Evolutionary conservation across 495 filamentous ascomycete species (phyloP).

Genomic region (Barbatosphaeria neglecta): DNA sequence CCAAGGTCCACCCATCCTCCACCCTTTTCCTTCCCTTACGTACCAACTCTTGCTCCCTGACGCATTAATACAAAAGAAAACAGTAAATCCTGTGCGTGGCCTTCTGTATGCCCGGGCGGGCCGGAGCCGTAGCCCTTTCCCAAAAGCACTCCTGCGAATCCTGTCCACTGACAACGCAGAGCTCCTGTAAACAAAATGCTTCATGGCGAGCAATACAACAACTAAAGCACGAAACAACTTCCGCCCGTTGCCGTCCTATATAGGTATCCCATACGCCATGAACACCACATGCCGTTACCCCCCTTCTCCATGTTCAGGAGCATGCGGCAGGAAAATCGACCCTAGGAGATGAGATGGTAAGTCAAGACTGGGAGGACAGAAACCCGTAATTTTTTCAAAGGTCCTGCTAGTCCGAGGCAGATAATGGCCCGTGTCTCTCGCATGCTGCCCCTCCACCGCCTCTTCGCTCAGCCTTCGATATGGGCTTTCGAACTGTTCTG

Average conservation of each 20-base stretch:
- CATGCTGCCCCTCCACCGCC: neutral
- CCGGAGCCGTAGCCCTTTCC: neutral
- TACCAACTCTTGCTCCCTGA: too few relatives aligned
- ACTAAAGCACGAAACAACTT: neutral
- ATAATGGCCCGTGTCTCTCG: neutral
- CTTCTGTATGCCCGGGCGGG: neutral
- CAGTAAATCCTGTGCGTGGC: neutral
- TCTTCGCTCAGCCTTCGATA: conserved; percentile 37
- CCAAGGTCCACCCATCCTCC: neutral
- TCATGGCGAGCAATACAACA: neutral
- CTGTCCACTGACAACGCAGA: neutral
- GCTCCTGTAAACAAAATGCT: conserved; percentile 1
- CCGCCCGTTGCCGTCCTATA: conserved; percentile 8
- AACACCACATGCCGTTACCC: conserved; percentile 17
- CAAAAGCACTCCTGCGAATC: neutral
- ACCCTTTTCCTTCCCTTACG: too few relatives aligned
- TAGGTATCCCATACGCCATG: conserved; percentile 17
- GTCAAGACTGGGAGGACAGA: neutral
- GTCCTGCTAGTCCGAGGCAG: too few relatives aligned
- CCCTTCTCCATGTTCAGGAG: conserved; percentile 1
- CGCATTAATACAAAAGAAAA: neutral
- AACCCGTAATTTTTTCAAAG: too few relatives aligned
- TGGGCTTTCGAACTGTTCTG: conserved; percentile 42
- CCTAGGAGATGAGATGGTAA: neutral
- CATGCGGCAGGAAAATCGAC: neutral